Base-by-base conservation (phyloP, 805 yeast species). In the Hanseniaspora opuntiae region DNA sequence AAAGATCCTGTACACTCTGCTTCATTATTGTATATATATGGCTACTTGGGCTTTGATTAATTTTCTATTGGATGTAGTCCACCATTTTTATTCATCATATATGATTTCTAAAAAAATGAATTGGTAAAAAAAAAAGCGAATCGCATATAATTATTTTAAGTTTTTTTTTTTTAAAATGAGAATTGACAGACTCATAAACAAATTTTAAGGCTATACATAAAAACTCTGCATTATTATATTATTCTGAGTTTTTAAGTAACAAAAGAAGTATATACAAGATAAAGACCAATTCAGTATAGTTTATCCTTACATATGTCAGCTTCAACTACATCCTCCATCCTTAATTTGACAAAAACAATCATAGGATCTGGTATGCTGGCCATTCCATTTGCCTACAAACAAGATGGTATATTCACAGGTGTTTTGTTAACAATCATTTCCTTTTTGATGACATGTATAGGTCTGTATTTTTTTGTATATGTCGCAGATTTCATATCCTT, bases 301-400 rank as follows among this genome's bases (percentile, higher is more conserved):
- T 7, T 22, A 16, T 22, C 4, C 2, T 20, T 19, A 22, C 3
- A 7, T 16, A 51, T 51, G 50, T 56, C 61, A 5, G 84, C 86
- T 3, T 71, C 82, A 12, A 68, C 74, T 25, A 56, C 62, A 1
- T 82, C 89, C 1, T 82, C 90, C 2, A 68, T 78, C 17, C 71
- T 84, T 52, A 83, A 81, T 65, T 70, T 86, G 38, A 74, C 82
- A 53, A 85, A 85, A 68, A 84, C 93, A 25, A 82, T 85, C 53
- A 74, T 85, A 12, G 94, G 94, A 7, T 84, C 86, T 1, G 89
- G 89, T 9, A 74, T 82, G 60, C 68, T 82, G 40, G 84, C 86
- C 36, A 79, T 82, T 73, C 87, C 89, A 0, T 81, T 70, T 62
- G 86, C 86, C 0, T 74, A 81, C 59, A 72, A 74, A 53, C 74